Base-by-base conservation (phyloP, 2,329 filamentous ascomycete genomes). In the Tolypocladium guangdongense region DNA sequence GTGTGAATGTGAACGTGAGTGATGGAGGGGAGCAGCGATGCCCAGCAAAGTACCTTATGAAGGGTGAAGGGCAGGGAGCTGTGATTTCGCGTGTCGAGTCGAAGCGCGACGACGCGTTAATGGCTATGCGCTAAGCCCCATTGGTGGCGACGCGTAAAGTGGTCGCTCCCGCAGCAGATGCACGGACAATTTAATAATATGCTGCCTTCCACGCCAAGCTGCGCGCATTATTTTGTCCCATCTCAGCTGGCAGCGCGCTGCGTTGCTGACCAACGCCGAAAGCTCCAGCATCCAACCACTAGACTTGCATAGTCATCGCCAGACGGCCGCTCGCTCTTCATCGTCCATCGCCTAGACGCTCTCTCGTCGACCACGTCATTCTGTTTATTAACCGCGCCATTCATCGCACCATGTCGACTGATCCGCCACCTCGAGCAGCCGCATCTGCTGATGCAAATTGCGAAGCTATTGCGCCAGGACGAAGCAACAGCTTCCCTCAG, bases 401-500 rank as follows among this genome's bases (percentile, higher is more conserved):
- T 27, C 18, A 33, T 33, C 11, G 37, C 52, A 54, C 20, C 51
- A 69, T 70, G 66, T 66, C 63, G 37, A 68, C 74, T 67, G 71
- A 75, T 60, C 60, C 49, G 30, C 47, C 72, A 49, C 60, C 60
- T 50, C 58, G 69, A 22, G 60, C 59, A 51, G 58, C 59, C 33
- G 60, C 56, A 30, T 51, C 58, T 14, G 58, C 54, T 33, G 59
- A 61, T 35, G 58, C 55, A n/a, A 53, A 59, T 50, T 65, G 58
- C 22, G 60, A 61, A 45, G 46, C 55, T 51, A 56, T 53, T 49
- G 56, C 55, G 35, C 45, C 59, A 18, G 56, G 70, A 35, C 79
- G 81, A 59, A 80, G 73, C 58, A 75, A 78, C 56, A 84, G 82
- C 71, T 77, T 81, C 60, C 84, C 81, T 37, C 77, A 80, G 57